A percentile compares a stretch with the other conserved stretches of the same genome.
These are phyloP conservation scores for Podosphaera xanthii DNA, from an alignment of 2,329 filamentous ascomycete genomes.

Conservation along the genomic window DNA sequence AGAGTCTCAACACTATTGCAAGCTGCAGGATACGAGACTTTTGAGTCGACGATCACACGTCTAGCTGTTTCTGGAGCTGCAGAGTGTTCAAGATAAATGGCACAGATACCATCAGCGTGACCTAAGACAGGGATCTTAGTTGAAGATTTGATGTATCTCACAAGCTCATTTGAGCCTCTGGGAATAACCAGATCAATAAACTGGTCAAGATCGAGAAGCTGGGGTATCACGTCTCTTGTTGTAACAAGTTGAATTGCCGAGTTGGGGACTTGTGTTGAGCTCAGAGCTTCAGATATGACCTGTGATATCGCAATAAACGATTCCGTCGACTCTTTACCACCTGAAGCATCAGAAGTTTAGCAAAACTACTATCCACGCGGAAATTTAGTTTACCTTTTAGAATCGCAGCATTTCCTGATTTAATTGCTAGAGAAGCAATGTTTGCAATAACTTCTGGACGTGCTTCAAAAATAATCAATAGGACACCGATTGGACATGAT, in stretches of 20 bases:
- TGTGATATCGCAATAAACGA: slow-evolving; percentile 83
- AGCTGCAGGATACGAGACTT: slow-evolving; percentile 82
- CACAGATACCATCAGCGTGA: slow-evolving; percentile 84
- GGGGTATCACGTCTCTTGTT: slow-evolving; percentile 71
- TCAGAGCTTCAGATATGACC: slow-evolving; percentile 60
- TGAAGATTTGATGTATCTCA: slow-evolving; percentile 58
- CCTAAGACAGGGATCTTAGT: slow-evolving; percentile 91
- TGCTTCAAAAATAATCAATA: slow-evolving; percentile 95
- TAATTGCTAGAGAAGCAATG: slow-evolving; percentile 85
- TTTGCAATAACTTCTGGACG: slow-evolving; percentile 96
- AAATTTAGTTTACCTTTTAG: slow-evolving; percentile 43
- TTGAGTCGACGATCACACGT: slow-evolving; percentile 68
- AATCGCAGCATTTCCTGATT: slow-evolving; percentile 92
- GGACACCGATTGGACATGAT: slow-evolving; percentile 86
- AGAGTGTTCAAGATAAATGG: slow-evolving; percentile 60
- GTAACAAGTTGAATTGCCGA: slow-evolving; percentile 83
- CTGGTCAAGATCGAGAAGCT: slow-evolving; percentile 65
- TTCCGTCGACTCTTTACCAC: slow-evolving; percentile 83
- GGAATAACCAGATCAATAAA: slow-evolving; percentile 92
- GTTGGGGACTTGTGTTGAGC: slow-evolving; percentile 52
- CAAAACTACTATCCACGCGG: neutral
- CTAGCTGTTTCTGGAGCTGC: slow-evolving; percentile 51
- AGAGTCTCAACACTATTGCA: slow-evolving; percentile 91
- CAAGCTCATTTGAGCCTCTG: slow-evolving; percentile 24
- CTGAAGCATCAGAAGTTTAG: slow-evolving; percentile 18